Percentiles rank a stretch among this genome's conserved stretches.
Evolutionary conservation across 345 rosid genomes (phyloP).

Genomic region (Pugionium dolabratum): DNA sequence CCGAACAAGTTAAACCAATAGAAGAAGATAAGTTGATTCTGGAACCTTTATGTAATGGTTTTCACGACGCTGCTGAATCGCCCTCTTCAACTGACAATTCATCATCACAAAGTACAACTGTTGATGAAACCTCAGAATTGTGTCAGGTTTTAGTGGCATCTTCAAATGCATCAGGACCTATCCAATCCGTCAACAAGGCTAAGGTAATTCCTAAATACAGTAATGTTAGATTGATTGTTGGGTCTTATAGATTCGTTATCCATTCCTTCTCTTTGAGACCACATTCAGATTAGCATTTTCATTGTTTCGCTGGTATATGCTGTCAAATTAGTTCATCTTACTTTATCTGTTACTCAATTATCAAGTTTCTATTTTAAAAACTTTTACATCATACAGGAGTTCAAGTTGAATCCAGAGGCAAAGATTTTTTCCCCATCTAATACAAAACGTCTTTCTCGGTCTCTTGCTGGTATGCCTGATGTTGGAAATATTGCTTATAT

Average conservation of each 20-base stretch:
- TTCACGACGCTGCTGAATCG: slow-evolving; percentile 36
- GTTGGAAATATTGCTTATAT: slow-evolving; percentile 52
- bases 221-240: not conserved
- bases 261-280: slow-evolving; percentile 12
- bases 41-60: slow-evolving; percentile 37
- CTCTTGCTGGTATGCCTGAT: slow-evolving; percentile 48
- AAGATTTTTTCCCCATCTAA: slow-evolving; percentile 73
- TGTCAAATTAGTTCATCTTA: slow-evolving; percentile 4
- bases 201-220: slow-evolving; percentile 48
- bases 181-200: slow-evolving; percentile 49
- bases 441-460: slow-evolving; percentile 48
- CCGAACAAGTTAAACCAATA: slow-evolving; percentile 44
- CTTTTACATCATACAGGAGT: no score
- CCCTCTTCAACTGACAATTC: slow-evolving; percentile 33
- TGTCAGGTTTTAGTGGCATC: slow-evolving; percentile 40
- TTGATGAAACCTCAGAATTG: slow-evolving; percentile 44
- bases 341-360: no score
- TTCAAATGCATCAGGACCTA: slow-evolving; percentile 49
- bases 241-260: not conserved
- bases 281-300: slow-evolving; percentile 1
- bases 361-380: no score
- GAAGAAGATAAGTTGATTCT: slow-evolving; percentile 42
- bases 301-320: not conserved
- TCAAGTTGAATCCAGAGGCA: not conserved
- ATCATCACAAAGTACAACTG: slow-evolving; percentile 38